Base-by-base conservation (phyloP, 805 yeast genomes). In the Saccharomycopsis fibuligera region DNA sequence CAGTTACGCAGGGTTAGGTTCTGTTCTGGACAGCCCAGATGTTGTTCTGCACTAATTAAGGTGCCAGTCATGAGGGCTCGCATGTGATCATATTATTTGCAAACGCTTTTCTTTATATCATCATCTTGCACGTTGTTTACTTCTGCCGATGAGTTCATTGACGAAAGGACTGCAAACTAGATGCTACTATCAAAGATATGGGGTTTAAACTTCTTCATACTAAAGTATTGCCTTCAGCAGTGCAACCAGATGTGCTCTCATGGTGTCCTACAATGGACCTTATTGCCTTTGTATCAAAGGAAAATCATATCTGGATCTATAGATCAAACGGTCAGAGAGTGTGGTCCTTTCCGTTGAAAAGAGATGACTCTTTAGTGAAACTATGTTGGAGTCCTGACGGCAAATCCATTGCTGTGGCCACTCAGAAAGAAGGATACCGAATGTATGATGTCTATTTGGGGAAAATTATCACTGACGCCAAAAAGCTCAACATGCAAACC, bases 261-360 rank as follows among this genome's bases (percentile, higher is more conserved):
- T 71, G 74, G 70, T 76, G 80, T 57, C 82, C 83, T 1, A 64
- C 72, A 8, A 72, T 78, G 69, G 75, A 75, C 53, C 66, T 78
- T 29, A 54, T 82, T 30, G 74, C 79, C 5, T 59, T 79, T 2
- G 67, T 78, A 8, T 60, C 60, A 25, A 51, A 46, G 8, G 63
- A 75, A 62, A 84, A 81, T 49, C 50, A 67, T 48, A 60, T 79
- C 4, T 68, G 77, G 67, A 70, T 80, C 8, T 76, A 73, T 54
- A 70, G 86, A 42, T 61, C 72, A 37, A 74, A 72, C 50, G 83
- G 81, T 1, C 75, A 73, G 51, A 56, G 75, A 19, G 75, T 78
- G 4, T 78, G 78, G 69, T 68, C 77, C 14, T 62, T 73, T 31
- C 47, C 49, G 10, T 25, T 46, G 23, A 48, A 36, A 39, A 19